Conservation (phyloP, 129 eudicot species). For the Flaveria sonorensis region DNA sequence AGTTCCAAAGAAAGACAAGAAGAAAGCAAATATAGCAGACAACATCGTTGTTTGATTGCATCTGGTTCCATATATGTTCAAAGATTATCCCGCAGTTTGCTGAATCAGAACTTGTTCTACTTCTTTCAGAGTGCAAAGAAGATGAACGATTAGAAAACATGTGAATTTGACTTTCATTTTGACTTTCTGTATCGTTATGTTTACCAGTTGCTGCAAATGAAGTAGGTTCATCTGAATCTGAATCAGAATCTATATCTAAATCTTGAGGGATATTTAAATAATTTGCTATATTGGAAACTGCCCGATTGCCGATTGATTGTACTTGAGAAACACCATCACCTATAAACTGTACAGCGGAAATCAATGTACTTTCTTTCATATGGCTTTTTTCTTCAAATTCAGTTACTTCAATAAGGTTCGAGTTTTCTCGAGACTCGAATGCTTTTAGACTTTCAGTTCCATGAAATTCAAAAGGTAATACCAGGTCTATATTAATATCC, state of each 20-base stretch:
- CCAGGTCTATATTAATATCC: conserved; percentile 37
- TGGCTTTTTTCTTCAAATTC: conserved; percentile 66
- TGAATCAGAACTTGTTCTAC: conserved; percentile 62
- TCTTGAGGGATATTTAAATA: conserved; percentile 74
- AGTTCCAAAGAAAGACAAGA: conserved; percentile 91
- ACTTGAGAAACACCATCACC: conserved; percentile 98
- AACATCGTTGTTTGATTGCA: conserved; percentile 92
- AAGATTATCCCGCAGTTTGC: conserved; percentile 76
- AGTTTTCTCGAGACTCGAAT: conserved; percentile 47
- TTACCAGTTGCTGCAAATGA: conserved; percentile 42
- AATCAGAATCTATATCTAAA: conserved; percentile 69
- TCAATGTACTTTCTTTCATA: conserved; percentile 59
- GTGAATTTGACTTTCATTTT: conserved; percentile 31
- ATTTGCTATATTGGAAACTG: conserved; percentile 78
- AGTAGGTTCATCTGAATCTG: conserved; percentile 59
- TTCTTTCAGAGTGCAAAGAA: conserved; percentile 83
- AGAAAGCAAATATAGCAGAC: conserved; percentile 94
- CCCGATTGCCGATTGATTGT: conserved; percentile 84
- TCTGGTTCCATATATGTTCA: conserved; percentile 84
- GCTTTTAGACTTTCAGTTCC: conserved; percentile 58
- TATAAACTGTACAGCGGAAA: conserved; percentile 84
- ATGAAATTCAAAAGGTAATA: conserved; percentile 41
- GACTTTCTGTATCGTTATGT: conserved; percentile 39
- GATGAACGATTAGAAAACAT: conserved; percentile 47
- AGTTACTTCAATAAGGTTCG: conserved; percentile 57